Base-by-base conservation (phyloP, 2,329 filamentous ascomycete genomes). In the Penicillium sp. region DNA sequence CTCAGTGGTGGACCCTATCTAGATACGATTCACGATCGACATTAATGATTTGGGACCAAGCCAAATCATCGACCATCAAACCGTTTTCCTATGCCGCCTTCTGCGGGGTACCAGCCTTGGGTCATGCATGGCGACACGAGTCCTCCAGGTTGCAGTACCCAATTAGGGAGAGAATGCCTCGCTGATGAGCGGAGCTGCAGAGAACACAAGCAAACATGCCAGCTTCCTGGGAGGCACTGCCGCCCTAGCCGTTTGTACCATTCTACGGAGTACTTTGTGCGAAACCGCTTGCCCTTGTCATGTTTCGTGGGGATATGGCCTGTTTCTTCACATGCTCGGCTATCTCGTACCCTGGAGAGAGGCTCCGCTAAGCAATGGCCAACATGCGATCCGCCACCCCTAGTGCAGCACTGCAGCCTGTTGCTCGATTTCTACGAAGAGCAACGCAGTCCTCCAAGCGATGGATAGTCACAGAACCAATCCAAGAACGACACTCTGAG, bases 241-340 rank as follows among this genome's bases (percentile, higher is more conserved):
- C 31, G 31, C 48, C 48, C 31, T 50, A 50, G 48, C 17, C 43
- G 22, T 14, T 20, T 22, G 14, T 8, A 47, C 25, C n/a, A n/a
- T 25, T 45, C 6, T 45, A 22, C 22, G 22, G 22, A 4, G 22
- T 22, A 28, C 22, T 10, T 5, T 43, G 14, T 15, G 20, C 12
- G 42, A 25, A 17, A 48, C 34, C 28, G 28, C 47, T 42, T 11
- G 5, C 42, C 28, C 38, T 41, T 20, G 51, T 22, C 25, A 41
- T 41, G 4, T 25, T 22, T 42, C 25, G 2, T 53, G 25, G 20
- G 4, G 25, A 17, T 43, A 15, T 31, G 15, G 25, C 41, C 58
- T 37, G 39, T 41, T 48, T 59, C 60, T 69, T 71, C 66, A 71
- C 68, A 69, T 71, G 67, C 66, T 69, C 68, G 63, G 67, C 62